Percentiles rank a stretch among this genome's conserved stretches.
Evolutionary conservation across 2,329 filamentous ascomycete species (phyloP).

Genomic region (Diaporthe sp.): DNA sequence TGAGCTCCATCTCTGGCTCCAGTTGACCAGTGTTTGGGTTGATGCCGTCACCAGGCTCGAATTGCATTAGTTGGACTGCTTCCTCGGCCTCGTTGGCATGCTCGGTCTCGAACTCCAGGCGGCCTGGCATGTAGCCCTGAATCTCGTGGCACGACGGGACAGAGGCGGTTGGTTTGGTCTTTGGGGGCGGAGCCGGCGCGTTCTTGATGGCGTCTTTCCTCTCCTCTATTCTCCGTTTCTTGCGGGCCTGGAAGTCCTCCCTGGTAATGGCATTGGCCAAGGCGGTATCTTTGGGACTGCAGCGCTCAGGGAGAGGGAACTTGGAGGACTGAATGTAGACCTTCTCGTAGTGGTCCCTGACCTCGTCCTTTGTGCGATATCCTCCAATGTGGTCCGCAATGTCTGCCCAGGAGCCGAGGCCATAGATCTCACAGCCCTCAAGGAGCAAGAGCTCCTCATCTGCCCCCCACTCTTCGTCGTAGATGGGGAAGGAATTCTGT

Average conservation of each 20-base stretch:
- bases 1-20: slow-evolving; percentile 96
- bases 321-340: slow-evolving; percentile 85
- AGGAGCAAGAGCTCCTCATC: slow-evolving; percentile 95
- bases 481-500: slow-evolving; percentile 98
- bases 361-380: slow-evolving; percentile 93
- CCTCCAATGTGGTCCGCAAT: slow-evolving; percentile 98
- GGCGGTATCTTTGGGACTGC: slow-evolving; percentile 82
- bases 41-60: slow-evolving; percentile 93
- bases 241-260: slow-evolving; percentile 91
- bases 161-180: slow-evolving; percentile 95
- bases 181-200: slow-evolving; percentile 84
- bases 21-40: slow-evolving; percentile 86
- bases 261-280: slow-evolving; percentile 84
- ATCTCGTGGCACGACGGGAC: slow-evolving; percentile 98
- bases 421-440: slow-evolving; percentile 96
- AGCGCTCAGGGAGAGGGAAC: slow-evolving; percentile 89
- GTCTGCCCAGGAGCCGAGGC: slow-evolving; percentile 95
- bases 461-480: slow-evolving; percentile 93
- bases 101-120: slow-evolving; percentile 96
- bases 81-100: slow-evolving; percentile 98
- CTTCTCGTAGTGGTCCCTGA: slow-evolving; percentile 90
- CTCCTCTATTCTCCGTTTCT: slow-evolving; percentile 94
- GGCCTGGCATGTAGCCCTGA: slow-evolving; percentile 97
- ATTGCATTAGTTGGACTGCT: slow-evolving; percentile 97
- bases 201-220: slow-evolving; percentile 88